Percentiles rank a stretch among this genome's conserved stretches.
Evolutionary conservation across 352 stramenopile species (phyloP).

Genomic region (Elongisporangium anandrum): DNA sequence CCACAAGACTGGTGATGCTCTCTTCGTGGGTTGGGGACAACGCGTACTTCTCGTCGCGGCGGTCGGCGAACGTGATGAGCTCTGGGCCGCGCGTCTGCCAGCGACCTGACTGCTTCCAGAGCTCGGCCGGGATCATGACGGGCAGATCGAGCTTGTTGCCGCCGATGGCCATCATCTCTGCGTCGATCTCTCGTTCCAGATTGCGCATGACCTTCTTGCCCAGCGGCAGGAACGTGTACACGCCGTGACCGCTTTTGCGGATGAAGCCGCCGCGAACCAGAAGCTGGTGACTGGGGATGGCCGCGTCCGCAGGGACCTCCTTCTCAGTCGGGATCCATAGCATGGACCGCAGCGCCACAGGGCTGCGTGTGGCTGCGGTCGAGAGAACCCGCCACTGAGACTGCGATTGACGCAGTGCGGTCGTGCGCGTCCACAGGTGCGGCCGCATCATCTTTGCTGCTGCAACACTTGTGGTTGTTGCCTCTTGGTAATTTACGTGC

Average conservation of each 20-base stretch:
- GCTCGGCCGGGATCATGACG: conserved; percentile 61
- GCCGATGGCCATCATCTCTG: conserved; percentile 71
- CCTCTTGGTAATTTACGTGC: neutral
- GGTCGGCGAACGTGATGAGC: conserved; percentile 80
- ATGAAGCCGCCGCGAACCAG: conserved; percentile 83
- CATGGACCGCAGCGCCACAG: conserved; percentile 31
- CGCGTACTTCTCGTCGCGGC: conserved; percentile 57
- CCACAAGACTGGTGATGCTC: conserved; percentile 78
- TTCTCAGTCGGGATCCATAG: conserved; percentile 78
- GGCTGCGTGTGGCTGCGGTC: neutral
- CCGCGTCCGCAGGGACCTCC: conserved; percentile 68
- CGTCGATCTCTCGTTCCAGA: conserved; percentile 81
- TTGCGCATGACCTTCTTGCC: conserved; percentile 68
- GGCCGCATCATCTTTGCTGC: neutral
- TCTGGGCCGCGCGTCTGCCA: conserved; percentile 81
- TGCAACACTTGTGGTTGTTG: neutral
- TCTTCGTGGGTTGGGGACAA: conserved; percentile 84
- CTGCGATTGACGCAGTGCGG: neutral
- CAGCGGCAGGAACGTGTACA: conserved; percentile 79
- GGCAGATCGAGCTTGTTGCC: conserved; percentile 84
- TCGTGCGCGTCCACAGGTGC: neutral
- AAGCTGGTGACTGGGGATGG: conserved; percentile 81
- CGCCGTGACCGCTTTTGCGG: conserved; percentile 76
- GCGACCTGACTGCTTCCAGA: conserved; percentile 81
- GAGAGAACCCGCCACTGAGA: neutral